A percentile compares a stretch with the other conserved stretches of the same genome.
Conservation (phyloP, 2,329 filamentous ascomycete genomes). For the Ophiocordyceps camponoti-floridani region DNA sequence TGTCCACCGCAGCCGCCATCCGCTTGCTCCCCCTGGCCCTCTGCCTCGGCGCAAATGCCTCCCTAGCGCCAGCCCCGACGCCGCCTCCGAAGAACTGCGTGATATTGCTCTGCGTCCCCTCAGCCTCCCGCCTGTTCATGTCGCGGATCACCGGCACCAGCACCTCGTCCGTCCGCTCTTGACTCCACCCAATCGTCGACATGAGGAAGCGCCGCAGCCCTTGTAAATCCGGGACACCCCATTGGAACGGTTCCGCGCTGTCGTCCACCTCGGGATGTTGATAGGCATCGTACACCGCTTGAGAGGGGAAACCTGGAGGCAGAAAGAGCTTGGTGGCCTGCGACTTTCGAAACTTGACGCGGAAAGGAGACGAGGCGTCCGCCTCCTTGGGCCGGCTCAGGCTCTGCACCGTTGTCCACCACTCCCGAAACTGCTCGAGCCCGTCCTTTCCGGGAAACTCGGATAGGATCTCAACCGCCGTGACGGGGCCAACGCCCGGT, state of each 20-base stretch:
- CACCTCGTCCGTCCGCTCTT: slow-evolving; percentile 86
- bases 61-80: slow-evolving; percentile 48
- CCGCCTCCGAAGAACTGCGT: slow-evolving; percentile 75
- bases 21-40: slow-evolving; percentile 47
- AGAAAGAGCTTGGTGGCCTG: slow-evolving; percentile 78
- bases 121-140: slow-evolving; percentile 74
- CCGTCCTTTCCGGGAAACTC: slow-evolving; percentile 53
- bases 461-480: slow-evolving; percentile 80
- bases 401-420: slow-evolving; percentile 69
- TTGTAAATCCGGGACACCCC: slow-evolving; percentile 88
- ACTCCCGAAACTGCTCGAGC: slow-evolving; percentile 63
- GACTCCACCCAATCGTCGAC: slow-evolving; percentile 81
- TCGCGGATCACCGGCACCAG: slow-evolving; percentile 88
- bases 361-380: slow-evolving; percentile 45
- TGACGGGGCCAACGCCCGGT: slow-evolving; percentile 80
- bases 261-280: slow-evolving; percentile 70
- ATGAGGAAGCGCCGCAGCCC: slow-evolving; percentile 72
- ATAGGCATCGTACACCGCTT: slow-evolving; percentile 68
- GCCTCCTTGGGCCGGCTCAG: slow-evolving; percentile 45
- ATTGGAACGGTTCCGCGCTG: slow-evolving; percentile 66
- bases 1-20: slow-evolving; percentile 58
- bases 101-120: slow-evolving; percentile 92
- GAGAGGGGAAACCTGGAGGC: slow-evolving; percentile 60
- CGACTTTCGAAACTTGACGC: slow-evolving; percentile 67
- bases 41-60: slow-evolving; percentile 54